Conservation (phyloP, 1,284 basidiomycete species). For the Gymnopus androsaceus region DNA sequence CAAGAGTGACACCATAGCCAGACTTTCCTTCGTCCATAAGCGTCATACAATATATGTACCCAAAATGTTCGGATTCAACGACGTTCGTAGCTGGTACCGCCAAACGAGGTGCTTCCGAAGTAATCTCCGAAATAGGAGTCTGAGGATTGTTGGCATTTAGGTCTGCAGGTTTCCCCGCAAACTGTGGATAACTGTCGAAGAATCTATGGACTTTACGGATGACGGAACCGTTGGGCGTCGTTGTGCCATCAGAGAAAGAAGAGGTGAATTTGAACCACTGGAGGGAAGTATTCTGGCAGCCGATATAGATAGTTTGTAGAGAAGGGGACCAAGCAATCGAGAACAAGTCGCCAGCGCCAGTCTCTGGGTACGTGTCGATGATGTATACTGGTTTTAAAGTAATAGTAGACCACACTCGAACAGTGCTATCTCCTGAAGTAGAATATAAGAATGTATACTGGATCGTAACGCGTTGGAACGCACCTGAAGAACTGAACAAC, state of each 20-base stretch:
- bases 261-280: slow-evolving; percentile 77
- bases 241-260: slow-evolving; percentile 35
- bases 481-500: slow-evolving; percentile 85
- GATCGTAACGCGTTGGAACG: no score
- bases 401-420: slow-evolving; percentile 85
- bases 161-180: slow-evolving; percentile 64
- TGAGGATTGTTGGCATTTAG: slow-evolving; percentile 54
- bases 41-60: slow-evolving; percentile 90
- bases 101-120: slow-evolving; percentile 31
- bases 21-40: slow-evolving; percentile 47
- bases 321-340: slow-evolving; percentile 79
- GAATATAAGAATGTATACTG: slow-evolving; percentile 11
- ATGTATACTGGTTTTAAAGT: slow-evolving; percentile 75
- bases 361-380: slow-evolving; percentile 83
- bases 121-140: slow-evolving; percentile 29
- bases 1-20: slow-evolving; percentile 53
- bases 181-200: slow-evolving; percentile 78
- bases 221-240: slow-evolving; percentile 47
- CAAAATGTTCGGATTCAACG: slow-evolving; percentile 87
- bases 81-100: slow-evolving; percentile 70
- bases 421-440: slow-evolving; percentile 77
- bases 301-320: slow-evolving; percentile 79
- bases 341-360: slow-evolving; percentile 87
- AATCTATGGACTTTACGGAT: slow-evolving; percentile 71
- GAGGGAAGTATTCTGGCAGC: slow-evolving; percentile 88